Evolutionary conservation across 148 eudicot species (phyloP).

Genomic region (Camellia lanceoleosa): DNA sequence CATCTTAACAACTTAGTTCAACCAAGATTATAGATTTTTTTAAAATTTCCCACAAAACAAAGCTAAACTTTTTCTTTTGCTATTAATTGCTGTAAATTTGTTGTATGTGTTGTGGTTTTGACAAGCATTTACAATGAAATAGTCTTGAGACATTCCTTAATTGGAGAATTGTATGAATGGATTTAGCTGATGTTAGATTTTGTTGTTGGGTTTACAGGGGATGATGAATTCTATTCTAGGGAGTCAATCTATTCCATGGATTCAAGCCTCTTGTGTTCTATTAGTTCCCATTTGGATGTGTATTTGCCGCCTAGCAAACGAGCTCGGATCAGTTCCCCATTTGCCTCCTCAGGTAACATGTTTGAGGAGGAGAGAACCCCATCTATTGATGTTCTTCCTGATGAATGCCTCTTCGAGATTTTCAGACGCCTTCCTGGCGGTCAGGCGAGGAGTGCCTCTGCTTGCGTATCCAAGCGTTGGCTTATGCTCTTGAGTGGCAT

Average conservation of each 20-base stretch:
- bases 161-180: background rate
- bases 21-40: too few species aligned
- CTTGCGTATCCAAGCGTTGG: constrained; percentile 95
- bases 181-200: constrained; percentile 23
- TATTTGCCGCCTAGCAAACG: constrained; percentile 59
- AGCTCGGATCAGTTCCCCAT: constrained; percentile 47
- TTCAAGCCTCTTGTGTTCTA: constrained; percentile 34
- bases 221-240: constrained; percentile 46
- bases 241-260: constrained; percentile 44
- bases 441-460: constrained; percentile 61
- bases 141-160: background rate
- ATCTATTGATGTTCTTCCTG: constrained; percentile 72
- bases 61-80: too few species aligned
- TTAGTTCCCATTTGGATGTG: constrained; percentile 41
- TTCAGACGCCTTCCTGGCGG: constrained; percentile 70
- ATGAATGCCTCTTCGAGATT: constrained; percentile 89
- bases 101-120: background rate
- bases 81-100: background rate
- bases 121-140: background rate
- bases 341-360: constrained; percentile 25
- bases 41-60: background rate
- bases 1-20: too few species aligned
- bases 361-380: constrained; percentile 38
- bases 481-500: constrained; percentile 56
- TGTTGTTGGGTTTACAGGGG: constrained; percentile 47